Percentiles rank a stretch among this genome's conserved stretches.
These are phyloP conservation scores for Aspergillus leporis DNA, from an alignment of 495 filamentous ascomycete genomes.

Conservation along the genomic window DNA sequence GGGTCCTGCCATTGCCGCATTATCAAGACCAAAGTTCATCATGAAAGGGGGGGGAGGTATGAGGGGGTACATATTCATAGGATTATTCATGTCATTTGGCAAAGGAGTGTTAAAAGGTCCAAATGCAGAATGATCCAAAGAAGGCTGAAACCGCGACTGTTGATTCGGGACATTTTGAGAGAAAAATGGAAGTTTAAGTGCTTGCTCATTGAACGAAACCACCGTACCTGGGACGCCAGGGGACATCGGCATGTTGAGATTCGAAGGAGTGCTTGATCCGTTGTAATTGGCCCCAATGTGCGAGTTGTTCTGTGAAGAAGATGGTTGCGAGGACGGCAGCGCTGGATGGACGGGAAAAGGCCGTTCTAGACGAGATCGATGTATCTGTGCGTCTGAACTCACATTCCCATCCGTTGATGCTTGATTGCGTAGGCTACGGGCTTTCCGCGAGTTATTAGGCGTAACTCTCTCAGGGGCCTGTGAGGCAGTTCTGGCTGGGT, in stretches of 20 bases:
- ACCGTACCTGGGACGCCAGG: constrained; percentile 2
- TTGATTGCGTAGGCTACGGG: constrained; percentile 4
- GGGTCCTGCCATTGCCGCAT: constrained; percentile 4
- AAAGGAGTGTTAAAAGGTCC: constrained; percentile 19
- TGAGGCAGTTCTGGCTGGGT: neutral
- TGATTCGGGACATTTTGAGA: constrained; percentile 12
- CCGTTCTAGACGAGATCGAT: neutral
- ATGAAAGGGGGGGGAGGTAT: constrained; percentile 14
- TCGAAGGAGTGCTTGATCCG: neutral
- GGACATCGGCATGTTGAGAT: constrained; percentile 7
- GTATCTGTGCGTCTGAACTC: constrained; percentile 1
- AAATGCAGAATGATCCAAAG: constrained; percentile 10
- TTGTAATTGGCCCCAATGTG: neutral
- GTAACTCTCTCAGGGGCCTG: constrained; percentile 2
- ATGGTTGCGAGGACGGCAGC: neutral
- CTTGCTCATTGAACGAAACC: neutral
- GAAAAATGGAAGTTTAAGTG: constrained; percentile 12
- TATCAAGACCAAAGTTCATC: constrained; percentile 15
- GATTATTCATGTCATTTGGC: constrained; percentile 17
- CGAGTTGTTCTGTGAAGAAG: neutral
- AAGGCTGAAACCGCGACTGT: constrained; percentile 10
- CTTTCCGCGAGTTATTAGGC: neutral
- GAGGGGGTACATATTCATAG: constrained; percentile 7
- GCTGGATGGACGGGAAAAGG: neutral
- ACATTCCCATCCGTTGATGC: neutral